These are phyloP conservation scores for Penicillium sumatraense DNA, from an alignment of 2,329 filamentous ascomycete species.

Conservation along the genomic window DNA sequence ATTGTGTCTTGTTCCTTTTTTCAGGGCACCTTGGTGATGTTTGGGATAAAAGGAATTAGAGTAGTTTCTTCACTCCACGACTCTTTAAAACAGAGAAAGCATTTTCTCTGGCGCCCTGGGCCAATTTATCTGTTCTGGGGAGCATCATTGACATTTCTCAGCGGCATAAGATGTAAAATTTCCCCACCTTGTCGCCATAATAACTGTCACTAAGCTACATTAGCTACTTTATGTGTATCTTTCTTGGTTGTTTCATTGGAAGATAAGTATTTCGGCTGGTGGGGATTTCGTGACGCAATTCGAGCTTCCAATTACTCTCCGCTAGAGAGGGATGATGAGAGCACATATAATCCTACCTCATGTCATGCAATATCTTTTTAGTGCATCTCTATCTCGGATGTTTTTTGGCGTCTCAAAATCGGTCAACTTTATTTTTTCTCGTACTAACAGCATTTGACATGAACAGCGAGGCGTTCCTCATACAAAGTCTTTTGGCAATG, in stretches of 20 bases:
- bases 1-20: not conserved
- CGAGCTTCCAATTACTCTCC: not conserved
- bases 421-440: no score
- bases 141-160: not conserved
- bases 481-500: no score
- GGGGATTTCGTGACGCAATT: not conserved
- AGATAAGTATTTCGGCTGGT: not conserved
- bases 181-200: constrained; percentile 1
- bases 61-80: not conserved
- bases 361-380: no score
- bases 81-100: not conserved
- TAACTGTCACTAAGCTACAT: not conserved
- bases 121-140: not conserved
- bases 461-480: no score
- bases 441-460: no score
- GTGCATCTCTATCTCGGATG: no score
- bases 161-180: not conserved
- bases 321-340: not conserved
- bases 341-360: no score
- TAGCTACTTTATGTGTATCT: not conserved
- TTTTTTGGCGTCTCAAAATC: no score
- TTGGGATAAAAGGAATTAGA: not conserved
- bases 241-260: not conserved
- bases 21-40: not conserved
- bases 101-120: not conserved